phyloP scores from a whole-genome alignment of 257 asterid species.

The Rhazya stricta region DNA sequence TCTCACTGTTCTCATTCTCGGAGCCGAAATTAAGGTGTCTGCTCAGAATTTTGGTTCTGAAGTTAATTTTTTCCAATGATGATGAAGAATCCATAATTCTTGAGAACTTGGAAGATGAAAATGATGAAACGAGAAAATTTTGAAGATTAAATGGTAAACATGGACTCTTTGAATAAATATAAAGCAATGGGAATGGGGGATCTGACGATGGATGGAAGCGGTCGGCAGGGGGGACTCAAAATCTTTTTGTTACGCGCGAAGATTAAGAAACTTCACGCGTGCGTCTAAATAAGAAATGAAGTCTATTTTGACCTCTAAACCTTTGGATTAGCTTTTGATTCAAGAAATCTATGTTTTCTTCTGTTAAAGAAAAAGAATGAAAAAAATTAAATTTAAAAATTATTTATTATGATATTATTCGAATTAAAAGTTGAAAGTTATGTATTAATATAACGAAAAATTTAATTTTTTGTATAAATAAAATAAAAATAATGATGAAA shows the following conservation, averaged over 20 bases:
- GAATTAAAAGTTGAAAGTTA: too few species aligned
- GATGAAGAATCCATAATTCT: not conserved
- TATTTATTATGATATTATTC: too few species aligned
- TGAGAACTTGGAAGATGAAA: not conserved
- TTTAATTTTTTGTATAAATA: too few species aligned
- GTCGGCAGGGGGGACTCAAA: not conserved
- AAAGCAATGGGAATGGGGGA: not conserved
- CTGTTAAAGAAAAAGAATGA: too few species aligned
- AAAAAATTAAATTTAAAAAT: too few species aligned
- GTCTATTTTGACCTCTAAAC: not conserved
- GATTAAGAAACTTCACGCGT: not conserved
- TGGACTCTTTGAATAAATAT: not conserved
- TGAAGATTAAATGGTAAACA: not conserved
- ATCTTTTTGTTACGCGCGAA: not conserved
- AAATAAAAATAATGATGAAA: too few species aligned
- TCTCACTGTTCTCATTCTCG: constrained; percentile 1
- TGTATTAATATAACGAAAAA: too few species aligned
- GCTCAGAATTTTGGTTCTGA: constrained; percentile 57
- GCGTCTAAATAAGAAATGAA: not conserved
- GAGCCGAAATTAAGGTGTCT: constrained; percentile 52
- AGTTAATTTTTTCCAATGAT: constrained; percentile 57
- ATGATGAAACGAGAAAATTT: not conserved
- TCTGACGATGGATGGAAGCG: too few species aligned
- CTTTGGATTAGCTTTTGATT: not conserved
- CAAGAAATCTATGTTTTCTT: too few species aligned